Conservation (phyloP, 257 asterid species). For the Anisodus tanguticus region DNA sequence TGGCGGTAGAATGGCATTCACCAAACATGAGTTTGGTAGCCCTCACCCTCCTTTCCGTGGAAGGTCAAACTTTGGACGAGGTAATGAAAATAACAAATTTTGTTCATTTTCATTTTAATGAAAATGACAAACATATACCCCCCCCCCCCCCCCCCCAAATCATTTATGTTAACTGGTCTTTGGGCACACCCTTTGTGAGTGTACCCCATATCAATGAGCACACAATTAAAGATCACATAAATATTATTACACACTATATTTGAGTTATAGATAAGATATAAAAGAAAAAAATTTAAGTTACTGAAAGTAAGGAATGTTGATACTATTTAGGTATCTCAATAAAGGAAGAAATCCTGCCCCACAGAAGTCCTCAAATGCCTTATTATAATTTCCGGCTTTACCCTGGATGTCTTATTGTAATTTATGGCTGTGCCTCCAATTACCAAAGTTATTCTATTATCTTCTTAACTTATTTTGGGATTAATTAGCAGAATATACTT, state of each 20-base stretch:
- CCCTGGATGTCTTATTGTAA: not conserved
- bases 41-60: conserved; percentile 50
- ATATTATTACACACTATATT: not conserved
- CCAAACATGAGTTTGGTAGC: conserved; percentile 42
- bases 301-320: conserved; percentile 10
- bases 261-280: not conserved
- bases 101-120: not conserved
- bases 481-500: conserved; percentile 2
- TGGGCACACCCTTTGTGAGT: not conserved
- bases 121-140: not conserved
- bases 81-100: conserved; percentile 37
- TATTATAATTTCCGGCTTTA: not conserved
- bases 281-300: not conserved
- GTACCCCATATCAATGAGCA: not conserved
- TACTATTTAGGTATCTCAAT: conserved; percentile 8
- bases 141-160: too few relatives aligned
- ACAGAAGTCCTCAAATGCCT: not conserved
- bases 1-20: conserved; percentile 46
- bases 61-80: conserved; percentile 53
- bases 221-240: not conserved
- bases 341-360: not conserved
- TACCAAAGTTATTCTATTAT: not conserved
- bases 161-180: not conserved
- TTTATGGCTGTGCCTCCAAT: not conserved
- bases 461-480: not conserved